Evolutionary conservation across 2,329 filamentous ascomycete genomes (phyloP), one percentile per base, ranked within the genome.

Genomic region (Pseudomassariella vexata): DNA sequence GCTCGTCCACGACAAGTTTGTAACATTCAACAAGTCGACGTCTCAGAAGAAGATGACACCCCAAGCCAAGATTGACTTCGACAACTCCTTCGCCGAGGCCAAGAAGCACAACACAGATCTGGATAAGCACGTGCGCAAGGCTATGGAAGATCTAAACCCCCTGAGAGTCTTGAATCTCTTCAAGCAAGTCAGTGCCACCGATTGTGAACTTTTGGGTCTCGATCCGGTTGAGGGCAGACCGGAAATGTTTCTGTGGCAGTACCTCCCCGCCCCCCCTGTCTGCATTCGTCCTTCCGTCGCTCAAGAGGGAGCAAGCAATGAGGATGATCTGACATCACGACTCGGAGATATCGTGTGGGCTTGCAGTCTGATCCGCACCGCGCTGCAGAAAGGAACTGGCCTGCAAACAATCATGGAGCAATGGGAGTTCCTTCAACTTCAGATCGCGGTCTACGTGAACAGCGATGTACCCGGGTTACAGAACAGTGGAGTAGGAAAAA

Each of bases 161-260:
- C 67, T 96, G 16, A 73, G 85, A 37, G 86, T 94, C 1, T 64
- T 96, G 35, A 94, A 94, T 46, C 73, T 98, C 19, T 95, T 98
- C 66, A 89, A 88, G 57, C 79, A 83, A 51, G 87, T 98, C 35
- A 82, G 79, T 9, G 76, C 84, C 3, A 76, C 77, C 6, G 92
- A 98, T 56, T 95, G 90, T 55, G 89, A 96, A 57, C 70, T 98
- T 15, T 69, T 98, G 2, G 90, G 90, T 5, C 76, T 98, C 48
- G 81, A 95, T 49, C 85, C 89, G 2, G 71, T 76, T 10, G 88
- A 95, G 47, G 87, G 87, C 9, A 76, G 89, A 12, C 92, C 92
- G 0, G 92, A 98, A 55, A 94, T 94, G 79, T 94, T 96, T 56
- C 78, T 98, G 26, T 98, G 92, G 92, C 89, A 95, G 53, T 94